These are phyloP conservation scores for Fusarium odoratissimum DNA, from an alignment of 2,329 filamentous ascomycete species.

Conservation along the genomic window DNA sequence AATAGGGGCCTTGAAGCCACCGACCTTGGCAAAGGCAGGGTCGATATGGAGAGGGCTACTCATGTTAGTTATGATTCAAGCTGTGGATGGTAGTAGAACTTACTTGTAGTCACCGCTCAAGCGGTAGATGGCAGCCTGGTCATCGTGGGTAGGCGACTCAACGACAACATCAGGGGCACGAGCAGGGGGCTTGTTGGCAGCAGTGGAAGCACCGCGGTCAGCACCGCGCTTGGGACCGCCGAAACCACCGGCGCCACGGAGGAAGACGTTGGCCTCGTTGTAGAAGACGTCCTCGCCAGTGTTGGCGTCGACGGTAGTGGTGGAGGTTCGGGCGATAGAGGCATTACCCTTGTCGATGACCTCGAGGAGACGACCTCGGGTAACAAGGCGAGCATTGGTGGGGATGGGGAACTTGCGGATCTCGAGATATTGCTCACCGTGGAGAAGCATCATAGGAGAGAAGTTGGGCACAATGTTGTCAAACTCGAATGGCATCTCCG, in stretches of 20 bases:
- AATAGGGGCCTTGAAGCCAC: conserved; percentile 94
- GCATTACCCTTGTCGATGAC: conserved; percentile 96
- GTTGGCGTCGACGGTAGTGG: conserved; percentile 84
- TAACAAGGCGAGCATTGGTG: conserved; percentile 80
- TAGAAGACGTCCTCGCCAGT: conserved; percentile 95
- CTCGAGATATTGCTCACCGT: conserved; percentile 98
- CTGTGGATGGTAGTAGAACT: conserved; percentile 35
- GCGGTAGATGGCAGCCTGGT: conserved; percentile 94
- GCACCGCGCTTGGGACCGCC: conserved; percentile 81
- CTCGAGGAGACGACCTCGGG: conserved; percentile 85
- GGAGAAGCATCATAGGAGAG: conserved; percentile 97
- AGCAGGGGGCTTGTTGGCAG: conserved; percentile 80
- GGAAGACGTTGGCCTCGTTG: conserved; percentile 94
- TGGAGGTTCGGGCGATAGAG: conserved; percentile 82
- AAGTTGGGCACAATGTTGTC: conserved; percentile 93
- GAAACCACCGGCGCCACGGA: conserved; percentile 91
- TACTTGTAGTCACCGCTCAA: conserved; percentile 92
- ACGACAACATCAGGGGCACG: conserved; percentile 83
- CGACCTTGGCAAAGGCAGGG: conserved; percentile 91
- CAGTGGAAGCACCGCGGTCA: conserved; percentile 84
- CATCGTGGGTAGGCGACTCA: conserved; percentile 86
- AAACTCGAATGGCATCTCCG: conserved; percentile 81
- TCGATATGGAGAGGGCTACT: conserved; percentile 88
- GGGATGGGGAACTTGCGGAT: conserved; percentile 92
- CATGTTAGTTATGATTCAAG: not conserved